Evolutionary conservation across 805 yeast species (phyloP).

Genomic region (Brettanomyces bruxellensis): DNA sequence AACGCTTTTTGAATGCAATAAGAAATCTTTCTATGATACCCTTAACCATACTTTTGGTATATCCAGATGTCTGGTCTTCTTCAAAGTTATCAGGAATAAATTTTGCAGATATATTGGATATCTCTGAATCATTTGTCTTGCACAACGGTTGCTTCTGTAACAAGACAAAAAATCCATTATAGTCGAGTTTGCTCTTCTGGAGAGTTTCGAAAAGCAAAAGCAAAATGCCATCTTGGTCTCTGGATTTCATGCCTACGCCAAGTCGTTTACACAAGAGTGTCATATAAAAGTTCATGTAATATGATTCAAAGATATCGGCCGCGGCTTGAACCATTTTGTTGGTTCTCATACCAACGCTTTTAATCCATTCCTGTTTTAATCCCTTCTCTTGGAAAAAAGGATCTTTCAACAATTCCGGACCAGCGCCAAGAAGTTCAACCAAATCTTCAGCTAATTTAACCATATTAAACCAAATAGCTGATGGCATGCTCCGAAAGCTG

Average conservation of each 20-base stretch:
- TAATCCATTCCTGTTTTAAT: conserved; percentile 40
- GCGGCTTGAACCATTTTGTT: conserved; percentile 53
- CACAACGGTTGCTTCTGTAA: conserved; percentile 41
- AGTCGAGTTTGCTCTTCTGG: conserved; percentile 59
- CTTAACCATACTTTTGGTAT: conserved; percentile 30
- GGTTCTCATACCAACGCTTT: conserved; percentile 49
- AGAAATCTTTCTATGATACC: conserved; percentile 45
- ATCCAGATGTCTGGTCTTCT: conserved; percentile 16
- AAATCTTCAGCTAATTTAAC: conserved; percentile 76
- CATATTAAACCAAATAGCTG: conserved; percentile 89
- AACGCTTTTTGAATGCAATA: conserved; percentile 33
- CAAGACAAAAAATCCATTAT: conserved; percentile 64
- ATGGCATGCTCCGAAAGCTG: conserved; percentile 76
- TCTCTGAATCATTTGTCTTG: conserved; percentile 20
- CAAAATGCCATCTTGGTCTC: conserved; percentile 37
- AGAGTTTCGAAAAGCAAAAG: conserved; percentile 56
- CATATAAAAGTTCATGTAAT: conserved; percentile 51
- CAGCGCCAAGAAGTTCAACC: conserved; percentile 75
- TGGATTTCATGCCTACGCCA: conserved; percentile 45
- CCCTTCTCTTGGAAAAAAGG: conserved; percentile 32
- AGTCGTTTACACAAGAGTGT: conserved; percentile 53
- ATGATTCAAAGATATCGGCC: conserved; percentile 55
- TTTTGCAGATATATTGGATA: conserved; percentile 17
- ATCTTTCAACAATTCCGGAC: conserved; percentile 40
- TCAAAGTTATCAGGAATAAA: conserved; percentile 23